Percentiles rank a stretch among this genome's conserved stretches.
phyloP scores from a whole-genome alignment of 2,329 filamentous ascomycete species.

The Exserohilum turcica region DNA sequence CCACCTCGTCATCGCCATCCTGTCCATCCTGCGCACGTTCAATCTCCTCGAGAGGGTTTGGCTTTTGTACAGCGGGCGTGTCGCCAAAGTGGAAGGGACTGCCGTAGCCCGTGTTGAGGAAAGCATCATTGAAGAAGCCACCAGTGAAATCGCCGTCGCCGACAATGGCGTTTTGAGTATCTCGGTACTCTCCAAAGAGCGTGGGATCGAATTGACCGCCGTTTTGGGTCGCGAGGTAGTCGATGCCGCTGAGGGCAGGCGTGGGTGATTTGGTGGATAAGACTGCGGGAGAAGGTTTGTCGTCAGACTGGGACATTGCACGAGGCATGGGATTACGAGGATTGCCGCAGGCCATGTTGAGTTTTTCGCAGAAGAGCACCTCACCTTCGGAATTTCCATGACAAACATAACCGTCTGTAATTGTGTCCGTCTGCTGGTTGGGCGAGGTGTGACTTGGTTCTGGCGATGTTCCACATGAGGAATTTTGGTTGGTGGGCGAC shows the following conservation, averaged over 20 bases:
- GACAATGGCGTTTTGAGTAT: conserved; percentile 82
- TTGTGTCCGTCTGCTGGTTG: conserved; percentile 68
- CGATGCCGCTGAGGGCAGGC: conserved; percentile 59
- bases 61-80: conserved; percentile 50
- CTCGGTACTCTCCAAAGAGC: conserved; percentile 89
- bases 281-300: conserved; percentile 46
- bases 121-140: conserved; percentile 74
- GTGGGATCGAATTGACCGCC: conserved; percentile 88
- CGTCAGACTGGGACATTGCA: conserved; percentile 53
- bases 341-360: conserved; percentile 62
- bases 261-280: conserved; percentile 39
- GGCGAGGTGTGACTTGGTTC: conserved; percentile 77
- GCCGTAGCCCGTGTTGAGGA: conserved; percentile 75
- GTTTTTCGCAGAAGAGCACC: conserved; percentile 61
- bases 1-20: conserved; percentile 69
- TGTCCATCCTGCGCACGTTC: conserved; percentile 76
- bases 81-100: conserved; percentile 77
- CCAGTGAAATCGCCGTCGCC: conserved; percentile 70
- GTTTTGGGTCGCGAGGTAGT: conserved; percentile 80
- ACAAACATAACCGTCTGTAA: conserved; percentile 52
- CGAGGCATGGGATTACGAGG: conserved; percentile 59
- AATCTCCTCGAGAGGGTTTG: conserved; percentile 76
- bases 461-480: conserved; percentile 75
- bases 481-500: conserved; percentile 57
- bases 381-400: conserved; percentile 57